These are phyloP conservation scores for Umbilicaria muhlenbergii DNA, from an alignment of 495 filamentous ascomycete genomes.

Conservation along the genomic window DNA sequence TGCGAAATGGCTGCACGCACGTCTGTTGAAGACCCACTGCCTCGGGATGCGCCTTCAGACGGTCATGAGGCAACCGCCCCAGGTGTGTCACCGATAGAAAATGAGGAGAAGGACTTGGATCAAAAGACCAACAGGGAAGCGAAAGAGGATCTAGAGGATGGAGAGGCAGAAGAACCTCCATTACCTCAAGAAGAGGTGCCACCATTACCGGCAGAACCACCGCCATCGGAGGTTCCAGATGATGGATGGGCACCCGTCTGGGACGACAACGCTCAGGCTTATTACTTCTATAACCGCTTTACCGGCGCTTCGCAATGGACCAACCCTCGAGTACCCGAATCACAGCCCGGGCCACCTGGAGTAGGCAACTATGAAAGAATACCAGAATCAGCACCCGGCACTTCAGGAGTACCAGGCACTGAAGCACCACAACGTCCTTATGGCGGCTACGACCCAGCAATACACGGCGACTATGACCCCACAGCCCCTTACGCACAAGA, in stretches of 20 bases:
- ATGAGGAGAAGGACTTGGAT: too few species aligned
- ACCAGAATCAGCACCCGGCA: slow-evolving; percentile 17
- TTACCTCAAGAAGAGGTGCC: slow-evolving; percentile 34
- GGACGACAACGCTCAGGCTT: slow-evolving; percentile 54
- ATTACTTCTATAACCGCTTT: slow-evolving; percentile 83
- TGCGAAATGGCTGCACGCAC: too few species aligned
- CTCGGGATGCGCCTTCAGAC: too few species aligned
- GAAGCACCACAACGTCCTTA: slow-evolving; percentile 14
- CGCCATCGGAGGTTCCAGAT: slow-evolving; percentile 31
- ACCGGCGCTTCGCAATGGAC: slow-evolving; percentile 69
- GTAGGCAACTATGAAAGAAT: slow-evolving; percentile 15
- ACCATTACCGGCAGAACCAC: slow-evolving; percentile 36
- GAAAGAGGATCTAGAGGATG: slow-evolving; percentile 1
- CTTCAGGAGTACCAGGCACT: slow-evolving; percentile 9
- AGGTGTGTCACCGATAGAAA: too few species aligned
- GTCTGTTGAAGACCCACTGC: too few species aligned
- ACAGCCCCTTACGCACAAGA: slow-evolving; percentile 76
- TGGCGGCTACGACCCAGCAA: slow-evolving; percentile 84
- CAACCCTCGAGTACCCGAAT: slow-evolving; percentile 62
- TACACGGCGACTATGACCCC: slow-evolving; percentile 92
- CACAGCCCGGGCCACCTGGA: slow-evolving; percentile 11
- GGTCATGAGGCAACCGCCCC: too few species aligned
- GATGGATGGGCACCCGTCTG: slow-evolving; percentile 86
- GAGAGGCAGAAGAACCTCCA: slow-evolving; percentile 22
- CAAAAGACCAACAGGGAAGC: slow-evolving; percentile 1